Conservation (phyloP, 345 rosid genomes). For the Firmiana major region DNA sequence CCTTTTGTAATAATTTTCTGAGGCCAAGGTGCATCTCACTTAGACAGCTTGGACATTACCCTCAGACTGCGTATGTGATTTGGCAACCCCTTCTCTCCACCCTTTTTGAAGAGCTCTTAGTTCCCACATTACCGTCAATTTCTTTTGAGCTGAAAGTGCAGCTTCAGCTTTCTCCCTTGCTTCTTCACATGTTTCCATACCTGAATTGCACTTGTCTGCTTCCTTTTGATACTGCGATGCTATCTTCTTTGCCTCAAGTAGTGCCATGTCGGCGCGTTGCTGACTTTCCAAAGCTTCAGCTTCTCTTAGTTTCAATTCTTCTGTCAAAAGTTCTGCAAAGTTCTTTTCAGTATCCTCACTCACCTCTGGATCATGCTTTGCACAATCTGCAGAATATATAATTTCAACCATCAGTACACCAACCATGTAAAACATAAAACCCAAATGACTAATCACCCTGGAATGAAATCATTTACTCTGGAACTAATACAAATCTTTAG, state of each 20-base stretch:
- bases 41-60: slow-evolving; percentile 48
- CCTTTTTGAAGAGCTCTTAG: slow-evolving; percentile 80
- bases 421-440: slow-evolving; percentile 5
- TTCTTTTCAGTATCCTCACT: slow-evolving; percentile 83
- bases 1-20: neutral
- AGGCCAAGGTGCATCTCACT: slow-evolving; percentile 5
- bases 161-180: slow-evolving; percentile 86
- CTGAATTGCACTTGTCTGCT: slow-evolving; percentile 96
- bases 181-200: slow-evolving; percentile 98
- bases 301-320: slow-evolving; percentile 82
- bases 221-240: slow-evolving; percentile 92
- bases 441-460: neutral
- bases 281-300: slow-evolving; percentile 77
- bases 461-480: neutral
- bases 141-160: slow-evolving; percentile 69
- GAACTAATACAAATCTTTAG: too few species aligned
- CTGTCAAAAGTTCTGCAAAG: slow-evolving; percentile 66
- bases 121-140: slow-evolving; percentile 72
- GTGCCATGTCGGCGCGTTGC: slow-evolving; percentile 60
- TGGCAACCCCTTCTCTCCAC: slow-evolving; percentile 64
- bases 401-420: neutral
- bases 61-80: slow-evolving; percentile 42
- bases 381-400: slow-evolving; percentile 49
- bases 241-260: slow-evolving; percentile 94
- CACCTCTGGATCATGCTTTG: slow-evolving; percentile 80